Evolutionary conservation across 371 early-diverging fungal genomes (phyloP).

Genomic region (Circinella umbellata): DNA sequence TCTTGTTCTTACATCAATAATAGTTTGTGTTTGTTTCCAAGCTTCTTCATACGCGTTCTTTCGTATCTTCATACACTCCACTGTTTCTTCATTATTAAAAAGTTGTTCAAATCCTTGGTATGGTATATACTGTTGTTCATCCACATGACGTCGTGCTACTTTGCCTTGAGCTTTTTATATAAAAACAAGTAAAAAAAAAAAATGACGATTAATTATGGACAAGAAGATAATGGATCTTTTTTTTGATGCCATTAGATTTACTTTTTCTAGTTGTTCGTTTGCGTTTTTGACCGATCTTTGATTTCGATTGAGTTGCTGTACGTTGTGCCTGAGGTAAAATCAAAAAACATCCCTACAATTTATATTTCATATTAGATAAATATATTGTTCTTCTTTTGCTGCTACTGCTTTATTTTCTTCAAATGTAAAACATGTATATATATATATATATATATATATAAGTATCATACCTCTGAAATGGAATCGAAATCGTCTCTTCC

Average conservation of each 20-base stretch:
- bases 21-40: slow-evolving; percentile 42
- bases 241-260: background rate
- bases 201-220: background rate
- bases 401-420: no score
- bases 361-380: background rate
- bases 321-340: slow-evolving; percentile 37
- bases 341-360: slow-evolving; percentile 48
- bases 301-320: slow-evolving; percentile 20
- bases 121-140: background rate
- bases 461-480: slow-evolving; percentile 47
- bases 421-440: no score
- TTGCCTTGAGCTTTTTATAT: background rate
- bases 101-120: slow-evolving; percentile 46
- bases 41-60: slow-evolving; percentile 36
- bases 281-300: slow-evolving; percentile 21
- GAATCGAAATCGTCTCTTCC: slow-evolving; percentile 45
- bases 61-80: slow-evolving; percentile 45
- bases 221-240: no score
- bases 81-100: slow-evolving; percentile 48
- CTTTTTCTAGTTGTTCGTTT: slow-evolving; percentile 11
- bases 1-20: slow-evolving; percentile 46
- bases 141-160: slow-evolving; percentile 5
- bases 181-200: background rate
- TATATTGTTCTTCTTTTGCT: no score
- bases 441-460: background rate